Conservation (phyloP, 1,139 yeast genomes). For the Blastobotrys elegans region DNA sequence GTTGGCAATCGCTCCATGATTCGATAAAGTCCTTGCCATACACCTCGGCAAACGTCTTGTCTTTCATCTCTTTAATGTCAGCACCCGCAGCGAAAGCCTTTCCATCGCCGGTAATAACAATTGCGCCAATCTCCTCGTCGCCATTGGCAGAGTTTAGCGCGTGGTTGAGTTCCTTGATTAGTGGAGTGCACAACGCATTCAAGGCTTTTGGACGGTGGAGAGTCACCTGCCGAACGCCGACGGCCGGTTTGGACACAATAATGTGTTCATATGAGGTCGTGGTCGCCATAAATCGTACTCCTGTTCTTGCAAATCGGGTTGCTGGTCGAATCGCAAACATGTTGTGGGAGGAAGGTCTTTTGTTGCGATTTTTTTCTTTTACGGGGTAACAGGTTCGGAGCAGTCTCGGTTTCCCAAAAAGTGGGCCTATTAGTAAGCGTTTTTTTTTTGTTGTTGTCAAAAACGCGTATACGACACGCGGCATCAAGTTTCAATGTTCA, state of each 20-base stretch:
- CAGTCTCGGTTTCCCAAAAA: too few species aligned
- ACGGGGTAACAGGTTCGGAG: too few species aligned
- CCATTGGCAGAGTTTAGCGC: slow-evolving; percentile 40
- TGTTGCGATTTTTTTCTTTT: too few species aligned
- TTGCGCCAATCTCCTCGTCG: slow-evolving; percentile 41
- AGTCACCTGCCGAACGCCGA: slow-evolving; percentile 47
- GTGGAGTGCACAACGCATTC: slow-evolving; percentile 56
- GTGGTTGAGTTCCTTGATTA: slow-evolving; percentile 39
- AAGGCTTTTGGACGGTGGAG: slow-evolving; percentile 61
- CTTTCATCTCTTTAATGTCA: slow-evolving; percentile 48
- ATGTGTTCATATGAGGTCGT: slow-evolving; percentile 37
- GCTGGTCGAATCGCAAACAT: slow-evolving; percentile 28
- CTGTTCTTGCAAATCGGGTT: slow-evolving; percentile 30
- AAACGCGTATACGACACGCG: neutral
- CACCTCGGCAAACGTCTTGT: slow-evolving; percentile 37
- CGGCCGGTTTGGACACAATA: slow-evolving; percentile 37
- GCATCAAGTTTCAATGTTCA: too few species aligned
- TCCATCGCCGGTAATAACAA: slow-evolving; percentile 44
- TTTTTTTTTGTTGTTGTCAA: too few species aligned
- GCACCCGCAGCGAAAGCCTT: slow-evolving; percentile 53
- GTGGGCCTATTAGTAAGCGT: too few species aligned
- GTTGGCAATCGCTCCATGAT: slow-evolving; percentile 36
- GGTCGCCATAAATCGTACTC: slow-evolving; percentile 18
- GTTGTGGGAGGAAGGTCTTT: too few species aligned
- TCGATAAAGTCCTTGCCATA: slow-evolving; percentile 36